A percentile compares a stretch with the other conserved stretches of the same genome.
Conservation (phyloP, 176 grass and related monocot species). For the Metroxylon sagu region DNA sequence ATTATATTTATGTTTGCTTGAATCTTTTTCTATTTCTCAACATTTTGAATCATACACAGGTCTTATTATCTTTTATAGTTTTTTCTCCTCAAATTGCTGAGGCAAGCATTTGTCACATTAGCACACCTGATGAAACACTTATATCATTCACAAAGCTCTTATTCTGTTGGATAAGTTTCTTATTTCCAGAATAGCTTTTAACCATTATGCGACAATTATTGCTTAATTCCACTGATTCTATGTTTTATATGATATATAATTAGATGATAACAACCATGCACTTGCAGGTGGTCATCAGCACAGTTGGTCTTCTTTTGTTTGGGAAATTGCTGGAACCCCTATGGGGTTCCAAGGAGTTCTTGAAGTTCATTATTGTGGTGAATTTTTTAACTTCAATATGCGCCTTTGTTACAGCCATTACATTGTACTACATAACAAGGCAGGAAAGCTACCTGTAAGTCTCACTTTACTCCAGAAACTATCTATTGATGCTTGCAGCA, state of each 20-base stretch:
- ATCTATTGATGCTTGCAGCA: background rate
- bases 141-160: too few species aligned
- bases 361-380: slow-evolving; percentile 86
- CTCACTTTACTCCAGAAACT: background rate
- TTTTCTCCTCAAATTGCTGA: too few species aligned
- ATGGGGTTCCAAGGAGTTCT: slow-evolving; percentile 89
- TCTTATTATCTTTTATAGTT: too few species aligned
- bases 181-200: too few species aligned
- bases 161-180: too few species aligned
- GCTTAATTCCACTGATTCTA: background rate
- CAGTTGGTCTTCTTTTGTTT: slow-evolving; percentile 77
- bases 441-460: slow-evolving; percentile 95
- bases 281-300: slow-evolving; percentile 70
- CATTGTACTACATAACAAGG: slow-evolving; percentile 68
- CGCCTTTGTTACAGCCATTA: slow-evolving; percentile 75
- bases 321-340: slow-evolving; percentile 85
- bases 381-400: slow-evolving; percentile 72
- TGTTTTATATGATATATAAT: slow-evolving; percentile 4
- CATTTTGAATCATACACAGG: too few species aligned
- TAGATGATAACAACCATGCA: slow-evolving; percentile 1
- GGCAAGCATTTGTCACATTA: too few species aligned
- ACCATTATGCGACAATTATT: too few species aligned
- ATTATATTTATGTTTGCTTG: too few species aligned
- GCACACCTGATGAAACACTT: too few species aligned
- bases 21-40: too few species aligned